Evolutionary conservation across 257 asterid genomes (phyloP).

Genomic region (Primulina huaijiensis): DNA sequence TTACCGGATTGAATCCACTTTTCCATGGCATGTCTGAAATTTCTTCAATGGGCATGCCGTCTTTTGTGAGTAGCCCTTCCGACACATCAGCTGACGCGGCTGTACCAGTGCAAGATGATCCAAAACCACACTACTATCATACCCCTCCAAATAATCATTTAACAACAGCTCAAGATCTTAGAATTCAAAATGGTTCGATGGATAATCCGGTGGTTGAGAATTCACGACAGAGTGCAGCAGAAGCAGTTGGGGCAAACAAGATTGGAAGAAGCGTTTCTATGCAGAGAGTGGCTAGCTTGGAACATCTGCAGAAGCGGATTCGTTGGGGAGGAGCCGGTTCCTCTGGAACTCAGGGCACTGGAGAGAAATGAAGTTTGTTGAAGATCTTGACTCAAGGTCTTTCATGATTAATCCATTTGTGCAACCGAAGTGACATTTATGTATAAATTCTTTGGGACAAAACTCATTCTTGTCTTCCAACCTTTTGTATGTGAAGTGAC

Average conservation of each 20-base stretch:
- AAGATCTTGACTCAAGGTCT: neutral
- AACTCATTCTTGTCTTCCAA: neutral
- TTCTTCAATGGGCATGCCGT: conserved; percentile 55
- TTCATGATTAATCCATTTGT: neutral
- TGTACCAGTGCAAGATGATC: conserved; percentile 60
- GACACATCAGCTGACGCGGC: conserved; percentile 66
- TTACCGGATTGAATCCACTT: conserved; percentile 75
- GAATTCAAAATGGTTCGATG: conserved; percentile 41
- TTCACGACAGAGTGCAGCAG: conserved; percentile 31
- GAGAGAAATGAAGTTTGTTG: conserved; percentile 24
- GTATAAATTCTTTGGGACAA: neutral
- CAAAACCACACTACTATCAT: conserved; percentile 51
- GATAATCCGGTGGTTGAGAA: conserved; percentile 40
- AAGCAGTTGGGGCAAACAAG: conserved; percentile 37
- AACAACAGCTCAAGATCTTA: conserved; percentile 32
- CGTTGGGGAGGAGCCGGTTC: conserved; percentile 48
- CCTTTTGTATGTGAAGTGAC: neutral
- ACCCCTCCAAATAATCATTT: conserved; percentile 38
- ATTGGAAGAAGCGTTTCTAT: conserved; percentile 58
- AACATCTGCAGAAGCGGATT: conserved; percentile 87
- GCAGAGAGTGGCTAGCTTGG: conserved; percentile 95
- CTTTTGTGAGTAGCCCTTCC: conserved; percentile 57
- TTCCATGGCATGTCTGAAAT: conserved; percentile 84
- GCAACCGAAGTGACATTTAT: neutral
- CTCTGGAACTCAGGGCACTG: conserved; percentile 35